These are phyloP conservation scores for Naganishia cerealis DNA, from an alignment of 1,284 basidiomycete genomes.

Conservation along the genomic window DNA sequence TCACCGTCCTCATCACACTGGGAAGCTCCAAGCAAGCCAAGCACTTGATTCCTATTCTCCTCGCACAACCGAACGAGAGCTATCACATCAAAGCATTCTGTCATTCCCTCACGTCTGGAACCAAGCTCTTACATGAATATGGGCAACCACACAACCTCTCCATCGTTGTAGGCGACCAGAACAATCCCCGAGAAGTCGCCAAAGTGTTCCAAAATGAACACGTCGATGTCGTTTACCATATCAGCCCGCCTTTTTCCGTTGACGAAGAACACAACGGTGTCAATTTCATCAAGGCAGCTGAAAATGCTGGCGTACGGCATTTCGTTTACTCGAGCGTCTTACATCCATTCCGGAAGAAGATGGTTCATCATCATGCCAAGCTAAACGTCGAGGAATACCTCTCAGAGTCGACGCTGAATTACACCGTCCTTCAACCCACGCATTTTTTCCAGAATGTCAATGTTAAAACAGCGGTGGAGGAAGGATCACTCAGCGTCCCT, in stretches of 20 bases:
- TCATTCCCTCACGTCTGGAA: slow-evolving; percentile 20
- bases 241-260: slow-evolving; percentile 13
- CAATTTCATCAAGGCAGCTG: slow-evolving; percentile 21
- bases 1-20: slow-evolving; percentile 26
- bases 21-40: slow-evolving; percentile 28
- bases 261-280: slow-evolving; percentile 20
- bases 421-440: slow-evolving; percentile 25
- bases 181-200: slow-evolving; percentile 26
- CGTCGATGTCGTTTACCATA: slow-evolving; percentile 26
- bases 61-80: slow-evolving; percentile 20
- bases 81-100: slow-evolving; percentile 29
- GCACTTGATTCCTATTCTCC: slow-evolving; percentile 22
- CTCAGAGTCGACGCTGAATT: slow-evolving; percentile 16
- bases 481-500: slow-evolving; percentile 16
- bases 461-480: slow-evolving; percentile 12
- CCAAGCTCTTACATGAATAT: slow-evolving; percentile 20
- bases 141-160: slow-evolving; percentile 24
- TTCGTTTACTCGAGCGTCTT: slow-evolving; percentile 27
- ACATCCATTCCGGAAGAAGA: slow-evolving; percentile 25
- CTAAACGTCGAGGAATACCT: slow-evolving; percentile 24
- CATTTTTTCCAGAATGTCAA: slow-evolving; percentile 26
- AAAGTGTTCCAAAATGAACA: slow-evolving; percentile 27
- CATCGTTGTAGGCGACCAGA: slow-evolving; percentile 25
- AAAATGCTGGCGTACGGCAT: slow-evolving; percentile 13
- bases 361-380: slow-evolving; percentile 28